phyloP scores from a whole-genome alignment of 2,329 filamentous ascomycete species.

The Stagonosporopsis vannaccii region DNA sequence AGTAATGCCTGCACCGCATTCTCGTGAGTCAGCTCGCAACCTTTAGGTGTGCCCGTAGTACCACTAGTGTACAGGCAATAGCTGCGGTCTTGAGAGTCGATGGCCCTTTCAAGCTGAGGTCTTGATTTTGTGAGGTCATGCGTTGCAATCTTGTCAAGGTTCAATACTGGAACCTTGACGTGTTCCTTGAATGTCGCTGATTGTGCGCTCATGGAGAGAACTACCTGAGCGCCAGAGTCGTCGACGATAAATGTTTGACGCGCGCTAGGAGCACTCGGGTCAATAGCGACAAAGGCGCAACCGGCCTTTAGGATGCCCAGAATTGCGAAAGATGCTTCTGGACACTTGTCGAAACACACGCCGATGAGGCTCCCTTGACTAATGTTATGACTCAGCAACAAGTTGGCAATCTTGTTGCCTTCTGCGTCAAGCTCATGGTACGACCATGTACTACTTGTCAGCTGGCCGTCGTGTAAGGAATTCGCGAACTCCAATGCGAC shows the following conservation, averaged over 20 bases:
- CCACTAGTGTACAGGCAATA: conserved; percentile 90
- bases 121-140: conserved; percentile 47
- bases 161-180: conserved; percentile 51
- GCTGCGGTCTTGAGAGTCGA: conserved; percentile 65
- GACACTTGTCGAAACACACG: conserved; percentile 83
- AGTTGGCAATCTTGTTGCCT: conserved; percentile 74
- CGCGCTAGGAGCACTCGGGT: conserved; percentile 73
- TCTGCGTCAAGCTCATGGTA: conserved; percentile 75
- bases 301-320: conserved; percentile 83
- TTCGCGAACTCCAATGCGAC: conserved; percentile 79
- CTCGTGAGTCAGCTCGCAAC: conserved; percentile 86
- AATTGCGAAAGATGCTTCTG: conserved; percentile 83
- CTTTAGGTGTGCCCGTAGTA: conserved; percentile 86
- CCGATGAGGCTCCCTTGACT: conserved; percentile 70
- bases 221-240: conserved; percentile 71
- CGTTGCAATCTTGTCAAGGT: conserved; percentile 54
- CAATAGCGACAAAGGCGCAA: conserved; percentile 81
- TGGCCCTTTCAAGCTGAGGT: conserved; percentile 31
- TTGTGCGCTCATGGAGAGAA: conserved; percentile 65
- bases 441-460: conserved; percentile 69
- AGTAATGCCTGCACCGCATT: conserved; percentile 91
- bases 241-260: conserved; percentile 79
- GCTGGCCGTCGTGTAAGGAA: conserved; percentile 57
- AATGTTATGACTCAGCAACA: conserved; percentile 63
- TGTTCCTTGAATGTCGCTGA: conserved; percentile 47